Evolutionary conservation across 1,284 basidiomycete species (phyloP).

Genomic region (Ceratobasidium sp.): DNA sequence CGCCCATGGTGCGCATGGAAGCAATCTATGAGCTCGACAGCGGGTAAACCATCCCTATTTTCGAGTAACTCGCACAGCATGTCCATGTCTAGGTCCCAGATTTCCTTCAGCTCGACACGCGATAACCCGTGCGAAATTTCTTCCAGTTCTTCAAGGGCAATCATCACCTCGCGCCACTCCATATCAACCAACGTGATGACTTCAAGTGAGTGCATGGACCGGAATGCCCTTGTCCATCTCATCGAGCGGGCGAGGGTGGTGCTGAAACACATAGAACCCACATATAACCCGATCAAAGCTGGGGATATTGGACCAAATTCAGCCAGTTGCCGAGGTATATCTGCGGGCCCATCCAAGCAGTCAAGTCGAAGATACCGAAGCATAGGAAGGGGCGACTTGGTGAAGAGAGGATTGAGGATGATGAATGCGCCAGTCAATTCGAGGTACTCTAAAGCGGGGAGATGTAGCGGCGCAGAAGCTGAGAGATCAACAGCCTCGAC

Average conservation of each 20-base stretch:
- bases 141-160: background rate
- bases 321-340: background rate
- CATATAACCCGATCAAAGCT: background rate
- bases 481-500: background rate
- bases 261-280: background rate
- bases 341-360: background rate
- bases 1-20: background rate
- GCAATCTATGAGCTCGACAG: background rate
- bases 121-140: background rate
- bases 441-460: background rate
- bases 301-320: background rate
- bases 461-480: background rate
- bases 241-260: background rate
- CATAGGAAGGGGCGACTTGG: background rate
- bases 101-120: background rate
- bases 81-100: background rate
- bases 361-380: constrained; percentile 1
- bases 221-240: background rate
- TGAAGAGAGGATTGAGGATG: background rate
- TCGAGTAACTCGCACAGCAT: background rate
- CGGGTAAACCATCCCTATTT: background rate
- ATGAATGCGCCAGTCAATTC: constrained; percentile 5
- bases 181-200: background rate
- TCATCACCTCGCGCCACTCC: background rate
- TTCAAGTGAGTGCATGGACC: background rate